These are phyloP conservation scores for Huntiella decipiens DNA, from an alignment of 2,329 filamentous ascomycete genomes.

Conservation along the genomic window DNA sequence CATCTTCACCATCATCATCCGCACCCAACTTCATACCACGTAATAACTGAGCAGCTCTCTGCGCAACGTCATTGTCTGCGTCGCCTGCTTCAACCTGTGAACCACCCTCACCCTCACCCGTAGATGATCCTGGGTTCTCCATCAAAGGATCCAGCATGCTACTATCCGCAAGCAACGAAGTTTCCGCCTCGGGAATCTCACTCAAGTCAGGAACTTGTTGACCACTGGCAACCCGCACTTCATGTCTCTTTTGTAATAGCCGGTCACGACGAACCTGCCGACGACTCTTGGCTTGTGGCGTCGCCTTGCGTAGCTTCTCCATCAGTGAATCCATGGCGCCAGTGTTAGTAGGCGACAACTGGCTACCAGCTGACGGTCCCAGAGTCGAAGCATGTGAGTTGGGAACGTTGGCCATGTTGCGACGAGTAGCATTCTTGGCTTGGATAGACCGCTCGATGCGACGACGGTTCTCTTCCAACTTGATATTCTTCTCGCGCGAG, in stretches of 20 bases:
- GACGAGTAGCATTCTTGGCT: slow-evolving; percentile 60
- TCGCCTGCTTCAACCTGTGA: not conserved
- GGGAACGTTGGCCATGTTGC: slow-evolving; percentile 24
- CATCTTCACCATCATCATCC: slow-evolving; percentile 29
- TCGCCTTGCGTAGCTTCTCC: slow-evolving; percentile 84
- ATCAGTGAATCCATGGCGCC: slow-evolving; percentile 93
- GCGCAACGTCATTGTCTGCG: slow-evolving; percentile 52
- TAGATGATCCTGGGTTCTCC: not conserved
- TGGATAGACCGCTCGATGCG: slow-evolving; percentile 86
- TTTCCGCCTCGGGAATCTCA: slow-evolving; percentile 34
- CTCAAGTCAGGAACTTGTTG: slow-evolving; percentile 61
- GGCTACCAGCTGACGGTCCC: slow-evolving; percentile 20
- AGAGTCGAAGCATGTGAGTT: slow-evolving; percentile 19
- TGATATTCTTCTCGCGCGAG: slow-evolving; percentile 80
- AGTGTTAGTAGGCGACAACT: slow-evolving; percentile 50
- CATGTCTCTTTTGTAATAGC: slow-evolving; percentile 74
- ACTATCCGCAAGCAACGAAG: slow-evolving; percentile 15
- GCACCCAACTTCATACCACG: slow-evolving; percentile 61
- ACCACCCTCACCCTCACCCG: not conserved
- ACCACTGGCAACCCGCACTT: slow-evolving; percentile 74
- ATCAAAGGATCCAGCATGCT: slow-evolving; percentile 29
- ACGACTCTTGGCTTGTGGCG: slow-evolving; percentile 74
- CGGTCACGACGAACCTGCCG: slow-evolving; percentile 74
- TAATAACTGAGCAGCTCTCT: slow-evolving; percentile 64
- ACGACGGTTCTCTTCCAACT: slow-evolving; percentile 60